These are phyloP conservation scores for Stachybotrys chlorohalonatus DNA, from an alignment of 2,329 filamentous ascomycete genomes.

Conservation along the genomic window DNA sequence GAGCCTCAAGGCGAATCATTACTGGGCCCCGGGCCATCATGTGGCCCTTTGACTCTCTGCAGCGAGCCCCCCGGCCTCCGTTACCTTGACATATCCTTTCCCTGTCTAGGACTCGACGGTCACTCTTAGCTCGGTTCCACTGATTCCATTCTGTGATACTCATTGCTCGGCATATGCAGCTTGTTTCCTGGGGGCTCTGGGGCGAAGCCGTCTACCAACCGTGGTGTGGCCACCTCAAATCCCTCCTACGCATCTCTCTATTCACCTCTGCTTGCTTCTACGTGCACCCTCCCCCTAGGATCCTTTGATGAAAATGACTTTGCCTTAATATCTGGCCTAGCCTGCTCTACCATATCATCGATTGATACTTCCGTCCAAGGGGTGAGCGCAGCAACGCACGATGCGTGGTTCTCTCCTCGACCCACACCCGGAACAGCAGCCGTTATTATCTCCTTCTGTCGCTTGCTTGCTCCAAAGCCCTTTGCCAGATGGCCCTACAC, in stretches of 20 bases:
- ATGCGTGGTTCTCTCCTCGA: conserved; percentile 13
- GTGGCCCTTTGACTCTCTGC: neutral
- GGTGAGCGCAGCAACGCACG: neutral
- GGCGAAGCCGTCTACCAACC: neutral
- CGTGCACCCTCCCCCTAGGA: neutral
- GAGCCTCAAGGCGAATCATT: neutral
- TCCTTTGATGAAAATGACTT: neutral
- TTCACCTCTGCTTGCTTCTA: neutral
- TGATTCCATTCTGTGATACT: neutral
- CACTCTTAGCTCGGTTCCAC: neutral
- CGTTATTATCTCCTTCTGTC: conserved; percentile 21
- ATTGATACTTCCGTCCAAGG: neutral
- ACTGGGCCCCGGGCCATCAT: neutral
- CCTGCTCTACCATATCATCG: neutral
- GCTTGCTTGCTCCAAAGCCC: conserved; percentile 9
- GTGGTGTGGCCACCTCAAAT: neutral
- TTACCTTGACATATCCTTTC: neutral
- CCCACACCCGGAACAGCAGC: conserved; percentile 24
- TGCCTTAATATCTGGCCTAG: neutral
- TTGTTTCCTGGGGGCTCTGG: neutral
- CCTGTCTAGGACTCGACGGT: neutral
- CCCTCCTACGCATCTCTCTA: neutral
- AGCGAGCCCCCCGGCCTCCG: neutral
- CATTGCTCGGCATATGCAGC: neutral
- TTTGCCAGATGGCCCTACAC: conserved; percentile 18